phyloP scores from a whole-genome alignment of 495 filamentous ascomycete species.

The Tuber umbilicatum region DNA sequence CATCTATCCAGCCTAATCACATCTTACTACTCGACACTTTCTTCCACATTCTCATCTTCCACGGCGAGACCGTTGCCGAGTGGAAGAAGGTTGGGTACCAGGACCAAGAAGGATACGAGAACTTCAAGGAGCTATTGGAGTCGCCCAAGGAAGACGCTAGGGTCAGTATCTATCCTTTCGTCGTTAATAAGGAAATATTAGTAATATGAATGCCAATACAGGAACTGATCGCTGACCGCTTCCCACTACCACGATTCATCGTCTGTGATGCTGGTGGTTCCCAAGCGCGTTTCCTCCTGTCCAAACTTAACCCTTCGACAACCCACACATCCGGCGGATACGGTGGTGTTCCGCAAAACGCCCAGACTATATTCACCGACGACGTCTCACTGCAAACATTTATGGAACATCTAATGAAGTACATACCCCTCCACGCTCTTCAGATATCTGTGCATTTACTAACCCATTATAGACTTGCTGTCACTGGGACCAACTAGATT shows the following conservation, averaged over 20 bases:
- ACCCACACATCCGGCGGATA: constrained; percentile 94
- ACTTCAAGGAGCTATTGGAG: constrained; percentile 81
- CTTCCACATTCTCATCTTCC: constrained; percentile 99
- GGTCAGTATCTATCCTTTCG: constrained; percentile 30
- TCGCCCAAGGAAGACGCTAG: constrained; percentile 92
- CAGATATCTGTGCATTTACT: constrained; percentile 5
- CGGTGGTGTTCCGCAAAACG: constrained; percentile 79
- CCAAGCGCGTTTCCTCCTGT: constrained; percentile 93
- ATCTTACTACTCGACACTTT: constrained; percentile 96
- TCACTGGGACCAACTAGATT: constrained; percentile 56
- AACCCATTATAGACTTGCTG: constrained; percentile 51
- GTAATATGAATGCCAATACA: constrained; percentile 41
- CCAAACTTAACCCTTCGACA: constrained; percentile 95
- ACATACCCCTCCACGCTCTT: constrained; percentile 41
- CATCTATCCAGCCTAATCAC: constrained; percentile 88
- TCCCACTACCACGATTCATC: constrained; percentile 96
- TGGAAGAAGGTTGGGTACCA: constrained; percentile 99
- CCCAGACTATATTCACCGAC: constrained; percentile 98
- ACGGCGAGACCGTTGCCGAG: constrained; percentile 94
- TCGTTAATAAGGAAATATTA: constrained; percentile 19
- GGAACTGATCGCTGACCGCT: constrained; percentile 96
- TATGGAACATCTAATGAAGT: constrained; percentile 99
- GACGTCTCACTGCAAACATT: constrained; percentile 98
- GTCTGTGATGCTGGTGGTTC: constrained; percentile 98
- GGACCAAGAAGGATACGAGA: constrained; percentile 97